Percentiles rank a stretch among this genome's conserved stretches.
These are phyloP conservation scores for Stromatinia cepivora DNA, from an alignment of 2,329 filamentous ascomycete genomes.

Conservation along the genomic window DNA sequence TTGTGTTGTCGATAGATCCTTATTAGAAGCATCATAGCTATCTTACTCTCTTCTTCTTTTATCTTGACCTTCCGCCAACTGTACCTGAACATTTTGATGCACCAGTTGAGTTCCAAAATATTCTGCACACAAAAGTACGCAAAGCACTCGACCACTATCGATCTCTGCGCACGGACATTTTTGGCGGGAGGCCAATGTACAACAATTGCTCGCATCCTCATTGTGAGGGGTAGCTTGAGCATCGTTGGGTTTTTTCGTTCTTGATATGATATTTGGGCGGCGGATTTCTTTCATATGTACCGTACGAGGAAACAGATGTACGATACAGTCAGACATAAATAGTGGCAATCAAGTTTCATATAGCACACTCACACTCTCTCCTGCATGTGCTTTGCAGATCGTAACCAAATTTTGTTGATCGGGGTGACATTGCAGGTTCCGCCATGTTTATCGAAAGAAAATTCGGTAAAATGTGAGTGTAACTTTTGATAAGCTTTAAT, in stretches of 20 bases:
- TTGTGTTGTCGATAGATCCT: neutral
- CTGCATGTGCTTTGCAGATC: conserved; percentile 10
- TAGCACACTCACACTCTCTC: neutral
- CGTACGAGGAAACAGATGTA: neutral
- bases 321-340: conserved; percentile 9
- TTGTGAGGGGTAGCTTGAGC: conserved; percentile 10
- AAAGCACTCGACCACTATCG: neutral
- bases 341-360: conserved; percentile 13
- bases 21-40: conserved; percentile 1
- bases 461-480: too few species aligned
- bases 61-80: neutral
- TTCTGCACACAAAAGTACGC: neutral
- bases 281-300: conserved; percentile 1
- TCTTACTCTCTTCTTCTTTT: neutral
- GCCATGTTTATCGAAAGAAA: neutral
- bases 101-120: conserved; percentile 13
- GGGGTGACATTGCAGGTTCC: neutral
- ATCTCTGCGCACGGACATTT: neutral
- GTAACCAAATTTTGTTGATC: neutral
- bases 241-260: neutral
- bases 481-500: neutral
- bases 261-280: conserved; percentile 1
- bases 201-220: conserved; percentile 12
- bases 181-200: neutral
- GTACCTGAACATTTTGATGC: conserved; percentile 6